These are phyloP conservation scores for Hylodesmum podocarpum DNA, from an alignment of 306 rosid species.

Conservation along the genomic window DNA sequence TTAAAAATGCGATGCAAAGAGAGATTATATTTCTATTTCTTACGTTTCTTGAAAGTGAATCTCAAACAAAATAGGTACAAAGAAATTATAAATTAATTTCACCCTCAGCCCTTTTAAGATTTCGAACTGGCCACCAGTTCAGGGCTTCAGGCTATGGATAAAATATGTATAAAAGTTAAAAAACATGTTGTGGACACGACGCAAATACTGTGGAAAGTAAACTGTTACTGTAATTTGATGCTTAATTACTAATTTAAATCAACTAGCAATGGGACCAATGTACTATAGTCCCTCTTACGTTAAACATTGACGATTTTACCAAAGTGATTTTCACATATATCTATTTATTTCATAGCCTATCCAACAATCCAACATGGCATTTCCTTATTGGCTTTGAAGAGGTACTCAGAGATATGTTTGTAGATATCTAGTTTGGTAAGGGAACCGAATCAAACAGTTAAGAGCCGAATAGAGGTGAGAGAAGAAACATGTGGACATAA, in stretches of 20 bases:
- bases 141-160: too few relatives aligned
- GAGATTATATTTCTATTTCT: too few relatives aligned
- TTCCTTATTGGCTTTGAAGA: not conserved
- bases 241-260: not conserved
- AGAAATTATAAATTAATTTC: too few relatives aligned
- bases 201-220: too few relatives aligned
- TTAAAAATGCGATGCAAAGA: too few relatives aligned
- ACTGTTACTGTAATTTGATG: not conserved
- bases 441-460: not conserved
- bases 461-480: not conserved
- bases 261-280: not conserved
- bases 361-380: not conserved
- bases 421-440: not conserved
- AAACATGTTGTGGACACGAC: too few relatives aligned
- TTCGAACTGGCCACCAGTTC: too few relatives aligned
- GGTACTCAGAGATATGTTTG: not conserved
- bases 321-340: not conserved
- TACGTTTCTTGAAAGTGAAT: too few relatives aligned
- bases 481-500: not conserved
- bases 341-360: not conserved
- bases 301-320: not conserved
- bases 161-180: too few relatives aligned
- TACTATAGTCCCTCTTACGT: not conserved
- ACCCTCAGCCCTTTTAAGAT: too few relatives aligned
- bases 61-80: too few relatives aligned